A percentile compares a stretch with the other conserved stretches of the same genome.
phyloP scores from a whole-genome alignment of 2,329 filamentous ascomycete genomes.

The Phoma sp. region DNA sequence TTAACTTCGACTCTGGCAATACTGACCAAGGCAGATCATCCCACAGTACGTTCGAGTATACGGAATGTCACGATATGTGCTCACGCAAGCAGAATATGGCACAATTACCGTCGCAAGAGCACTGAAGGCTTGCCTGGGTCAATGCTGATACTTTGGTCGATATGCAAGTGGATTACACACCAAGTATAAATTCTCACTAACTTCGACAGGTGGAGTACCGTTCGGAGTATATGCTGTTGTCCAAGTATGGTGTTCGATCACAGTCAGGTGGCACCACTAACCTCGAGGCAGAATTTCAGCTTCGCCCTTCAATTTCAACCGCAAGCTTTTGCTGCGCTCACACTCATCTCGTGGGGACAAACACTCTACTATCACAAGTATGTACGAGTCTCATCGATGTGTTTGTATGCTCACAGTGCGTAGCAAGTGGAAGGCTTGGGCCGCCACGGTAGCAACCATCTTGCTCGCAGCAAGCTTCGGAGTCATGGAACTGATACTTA shows the following conservation, averaged over 20 bases:
- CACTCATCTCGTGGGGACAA: constrained; percentile 60
- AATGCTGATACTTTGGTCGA: constrained; percentile 71
- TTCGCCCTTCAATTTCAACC: constrained; percentile 62
- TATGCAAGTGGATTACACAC: constrained; percentile 47
- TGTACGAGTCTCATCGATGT: not conserved
- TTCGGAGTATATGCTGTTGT: constrained; percentile 61
- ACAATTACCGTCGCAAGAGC: constrained; percentile 65
- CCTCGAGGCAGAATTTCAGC: constrained; percentile 56
- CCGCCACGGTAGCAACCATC: constrained; percentile 52
- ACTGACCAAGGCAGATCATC: constrained; percentile 36
- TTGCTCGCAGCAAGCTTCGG: constrained; percentile 55
- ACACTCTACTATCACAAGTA: constrained; percentile 59
- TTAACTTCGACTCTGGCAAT: not conserved
- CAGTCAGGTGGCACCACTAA: not conserved
- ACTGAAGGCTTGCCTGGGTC: constrained; percentile 65
- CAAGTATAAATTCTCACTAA: constrained; percentile 5
- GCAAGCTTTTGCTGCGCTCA: constrained; percentile 58
- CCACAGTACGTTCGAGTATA: constrained; percentile 36
- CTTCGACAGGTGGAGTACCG: constrained; percentile 48
- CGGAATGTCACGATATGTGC: not conserved
- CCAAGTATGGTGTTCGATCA: constrained; percentile 45
- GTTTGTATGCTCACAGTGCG: constrained; percentile 12
- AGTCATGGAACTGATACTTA: constrained; percentile 61
- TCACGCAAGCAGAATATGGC: constrained; percentile 57
- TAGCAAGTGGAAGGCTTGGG: constrained; percentile 57